A percentile compares a stretch with the other conserved stretches of the same genome.
Evolutionary conservation across 139 green algal genomes (phyloP).

Genomic region (Auxenochlorella pyrenoidosa): DNA sequence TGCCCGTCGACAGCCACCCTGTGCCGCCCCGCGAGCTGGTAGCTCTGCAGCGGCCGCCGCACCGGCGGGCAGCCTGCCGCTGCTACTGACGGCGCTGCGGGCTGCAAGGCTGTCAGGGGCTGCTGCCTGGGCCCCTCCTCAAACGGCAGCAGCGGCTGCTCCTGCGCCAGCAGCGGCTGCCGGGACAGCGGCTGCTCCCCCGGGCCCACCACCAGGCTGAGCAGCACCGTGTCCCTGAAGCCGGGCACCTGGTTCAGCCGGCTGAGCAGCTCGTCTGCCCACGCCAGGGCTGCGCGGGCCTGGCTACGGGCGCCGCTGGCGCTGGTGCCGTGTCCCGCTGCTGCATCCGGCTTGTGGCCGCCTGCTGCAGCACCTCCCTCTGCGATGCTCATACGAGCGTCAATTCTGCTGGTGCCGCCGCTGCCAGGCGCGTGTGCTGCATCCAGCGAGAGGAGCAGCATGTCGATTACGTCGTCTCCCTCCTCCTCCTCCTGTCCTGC

Average conservation of each 20-base stretch:
- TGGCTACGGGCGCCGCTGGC: neutral
- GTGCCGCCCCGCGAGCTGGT: slow-evolving; percentile 50
- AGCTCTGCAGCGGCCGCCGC: slow-evolving; percentile 63
- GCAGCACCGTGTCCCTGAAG: slow-evolving; percentile 52
- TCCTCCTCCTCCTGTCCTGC: neutral
- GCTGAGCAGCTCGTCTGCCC: slow-evolving; percentile 55
- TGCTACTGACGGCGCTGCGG: neutral
- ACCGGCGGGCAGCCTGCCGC: slow-evolving; percentile 16
- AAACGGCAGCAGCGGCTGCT: slow-evolving; percentile 13
- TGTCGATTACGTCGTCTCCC: slow-evolving; percentile 5
- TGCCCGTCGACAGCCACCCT: slow-evolving; percentile 16
- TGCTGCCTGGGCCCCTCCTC: neutral
- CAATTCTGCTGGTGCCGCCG: slow-evolving; percentile 6
- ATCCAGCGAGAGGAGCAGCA: slow-evolving; percentile 24
- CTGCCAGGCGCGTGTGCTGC: neutral
- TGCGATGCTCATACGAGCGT: neutral
- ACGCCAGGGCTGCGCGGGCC: slow-evolving; percentile 38
- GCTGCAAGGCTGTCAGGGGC: neutral
- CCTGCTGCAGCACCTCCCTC: slow-evolving; percentile 1
- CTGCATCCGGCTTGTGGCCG: neutral
- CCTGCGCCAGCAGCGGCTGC: neutral
- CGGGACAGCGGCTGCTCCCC: neutral
- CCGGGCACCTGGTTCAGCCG: slow-evolving; percentile 38
- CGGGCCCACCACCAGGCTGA: slow-evolving; percentile 45
- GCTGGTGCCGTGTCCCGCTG: neutral